These are phyloP conservation scores for Pharnaceum exiguum DNA, from an alignment of 148 eudicot genomes.

Conservation along the genomic window DNA sequence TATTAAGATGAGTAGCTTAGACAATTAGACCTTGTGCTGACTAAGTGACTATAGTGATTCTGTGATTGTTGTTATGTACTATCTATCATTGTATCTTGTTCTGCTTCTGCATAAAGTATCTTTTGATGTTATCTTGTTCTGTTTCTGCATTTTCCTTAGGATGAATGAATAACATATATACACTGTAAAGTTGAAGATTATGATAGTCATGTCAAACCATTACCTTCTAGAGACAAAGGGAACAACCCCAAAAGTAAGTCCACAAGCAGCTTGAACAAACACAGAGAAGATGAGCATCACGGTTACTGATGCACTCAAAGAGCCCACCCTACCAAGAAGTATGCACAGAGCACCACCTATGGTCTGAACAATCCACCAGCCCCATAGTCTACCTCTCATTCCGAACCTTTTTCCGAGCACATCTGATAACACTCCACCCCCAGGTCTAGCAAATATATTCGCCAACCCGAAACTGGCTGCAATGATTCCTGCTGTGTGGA, in stretches of 20 bases:
- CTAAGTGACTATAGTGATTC: too few species aligned
- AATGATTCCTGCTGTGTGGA: conserved; percentile 63
- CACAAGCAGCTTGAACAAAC: conserved; percentile 81
- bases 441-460: conserved; percentile 63
- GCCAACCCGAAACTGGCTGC: conserved; percentile 82
- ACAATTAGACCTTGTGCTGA: too few species aligned
- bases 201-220: neutral
- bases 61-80: too few species aligned
- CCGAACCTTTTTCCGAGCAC: conserved; percentile 48
- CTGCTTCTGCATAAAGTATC: too few species aligned
- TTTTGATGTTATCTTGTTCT: too few species aligned
- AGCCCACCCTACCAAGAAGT: conserved; percentile 40
- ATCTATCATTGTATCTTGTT: too few species aligned
- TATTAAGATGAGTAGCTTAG: too few species aligned
- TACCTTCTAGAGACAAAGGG: conserved; percentile 89
- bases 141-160: too few species aligned
- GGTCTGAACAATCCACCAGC: conserved; percentile 59
- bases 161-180: too few species aligned
- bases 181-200: too few species aligned
- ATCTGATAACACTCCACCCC: conserved; percentile 69
- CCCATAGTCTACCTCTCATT: conserved; percentile 81
- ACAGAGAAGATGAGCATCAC: conserved; percentile 73
- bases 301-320: conserved; percentile 44
- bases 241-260: conserved; percentile 75
- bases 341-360: conserved; percentile 56